phyloP scores from a whole-genome alignment of 2,329 filamentous ascomycete species.

The Trichoderma atroviride region DNA sequence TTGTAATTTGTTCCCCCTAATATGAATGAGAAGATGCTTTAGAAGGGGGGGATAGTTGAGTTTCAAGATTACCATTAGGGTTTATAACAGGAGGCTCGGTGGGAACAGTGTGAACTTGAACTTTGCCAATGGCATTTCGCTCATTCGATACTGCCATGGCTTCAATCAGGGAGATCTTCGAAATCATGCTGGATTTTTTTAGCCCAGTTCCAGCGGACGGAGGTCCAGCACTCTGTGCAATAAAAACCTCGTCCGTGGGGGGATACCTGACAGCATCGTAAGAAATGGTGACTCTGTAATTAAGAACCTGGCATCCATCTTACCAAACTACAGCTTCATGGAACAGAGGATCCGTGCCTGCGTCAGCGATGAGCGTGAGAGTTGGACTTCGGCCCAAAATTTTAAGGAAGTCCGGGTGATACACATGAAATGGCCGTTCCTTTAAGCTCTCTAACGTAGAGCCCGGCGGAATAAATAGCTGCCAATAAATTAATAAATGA shows the following conservation, averaged over 20 bases:
- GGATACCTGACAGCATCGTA: slow-evolving; percentile 29
- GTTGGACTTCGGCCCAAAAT: slow-evolving; percentile 51
- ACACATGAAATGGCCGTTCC: slow-evolving; percentile 48
- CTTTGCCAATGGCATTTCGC: slow-evolving; percentile 44
- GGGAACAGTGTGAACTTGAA: slow-evolving; percentile 47
- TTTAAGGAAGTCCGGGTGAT: slow-evolving; percentile 50
- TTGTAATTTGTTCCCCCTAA: slow-evolving; percentile 54
- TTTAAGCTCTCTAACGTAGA: slow-evolving; percentile 42
- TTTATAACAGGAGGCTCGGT: slow-evolving; percentile 51
- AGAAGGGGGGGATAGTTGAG: no score
- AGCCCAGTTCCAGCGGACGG: slow-evolving; percentile 49
- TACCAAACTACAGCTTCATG: slow-evolving; percentile 57
- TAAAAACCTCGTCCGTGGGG: slow-evolving; percentile 54
- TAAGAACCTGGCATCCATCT: background rate
- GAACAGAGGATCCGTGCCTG: slow-evolving; percentile 48
- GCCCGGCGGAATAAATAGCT: slow-evolving; percentile 45
- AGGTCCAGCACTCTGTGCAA: slow-evolving; percentile 53
- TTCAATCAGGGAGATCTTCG: slow-evolving; percentile 50
- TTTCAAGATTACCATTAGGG: slow-evolving; percentile 47
- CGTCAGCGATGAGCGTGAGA: slow-evolving; percentile 50
- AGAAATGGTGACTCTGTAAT: background rate
- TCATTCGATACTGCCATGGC: slow-evolving; percentile 44
- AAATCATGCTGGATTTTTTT: slow-evolving; percentile 50
- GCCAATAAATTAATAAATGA: background rate
- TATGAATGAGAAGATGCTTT: background rate